phyloP scores from a whole-genome alignment of 2,329 filamentous ascomycete genomes.

The Basipetospora chlamydospora region DNA sequence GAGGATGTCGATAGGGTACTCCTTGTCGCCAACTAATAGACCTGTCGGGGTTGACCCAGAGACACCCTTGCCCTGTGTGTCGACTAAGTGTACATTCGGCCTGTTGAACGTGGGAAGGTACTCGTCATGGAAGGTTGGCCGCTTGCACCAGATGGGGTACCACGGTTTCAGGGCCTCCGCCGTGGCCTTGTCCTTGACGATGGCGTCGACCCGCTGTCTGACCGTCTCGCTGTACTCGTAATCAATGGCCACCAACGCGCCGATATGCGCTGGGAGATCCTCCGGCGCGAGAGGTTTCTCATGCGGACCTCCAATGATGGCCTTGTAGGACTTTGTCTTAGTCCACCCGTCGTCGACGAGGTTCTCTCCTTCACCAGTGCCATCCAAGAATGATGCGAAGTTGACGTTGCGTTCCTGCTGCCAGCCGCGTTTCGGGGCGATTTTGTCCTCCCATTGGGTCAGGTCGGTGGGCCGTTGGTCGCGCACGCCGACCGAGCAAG shows the following conservation, averaged over 20 bases:
- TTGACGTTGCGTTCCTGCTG: conserved; percentile 15
- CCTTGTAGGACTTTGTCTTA: conserved; percentile 21
- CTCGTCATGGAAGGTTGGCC: conserved; percentile 45
- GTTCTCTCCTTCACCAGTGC: conserved; percentile 17
- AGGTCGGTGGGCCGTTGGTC: conserved; percentile 24
- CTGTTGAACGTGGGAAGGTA: conserved; percentile 45
- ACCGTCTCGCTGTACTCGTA: conserved; percentile 23
- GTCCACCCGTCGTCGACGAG: conserved; percentile 37
- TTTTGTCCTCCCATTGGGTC: conserved; percentile 22
- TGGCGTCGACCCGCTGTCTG: conserved; percentile 27
- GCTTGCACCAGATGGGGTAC: conserved; percentile 49
- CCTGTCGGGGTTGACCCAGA: conserved; percentile 28
- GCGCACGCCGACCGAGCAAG: conserved; percentile 24
- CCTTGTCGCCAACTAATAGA: conserved; percentile 29
- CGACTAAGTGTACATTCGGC: conserved; percentile 42
- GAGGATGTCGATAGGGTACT: conserved; percentile 21
- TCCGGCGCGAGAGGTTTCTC: conserved; percentile 9
- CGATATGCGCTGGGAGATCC: conserved; percentile 11
- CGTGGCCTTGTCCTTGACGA: conserved; percentile 33
- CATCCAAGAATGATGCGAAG: background rate
- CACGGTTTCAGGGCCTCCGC: conserved; percentile 40
- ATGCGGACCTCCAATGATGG: conserved; percentile 17
- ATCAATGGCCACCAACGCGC: conserved; percentile 20
- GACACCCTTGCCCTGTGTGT: conserved; percentile 41
- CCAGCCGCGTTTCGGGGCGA: conserved; percentile 26